phyloP scores from a whole-genome alignment of 2,329 filamentous ascomycete genomes.

The Colletotrichum aenigma region DNA sequence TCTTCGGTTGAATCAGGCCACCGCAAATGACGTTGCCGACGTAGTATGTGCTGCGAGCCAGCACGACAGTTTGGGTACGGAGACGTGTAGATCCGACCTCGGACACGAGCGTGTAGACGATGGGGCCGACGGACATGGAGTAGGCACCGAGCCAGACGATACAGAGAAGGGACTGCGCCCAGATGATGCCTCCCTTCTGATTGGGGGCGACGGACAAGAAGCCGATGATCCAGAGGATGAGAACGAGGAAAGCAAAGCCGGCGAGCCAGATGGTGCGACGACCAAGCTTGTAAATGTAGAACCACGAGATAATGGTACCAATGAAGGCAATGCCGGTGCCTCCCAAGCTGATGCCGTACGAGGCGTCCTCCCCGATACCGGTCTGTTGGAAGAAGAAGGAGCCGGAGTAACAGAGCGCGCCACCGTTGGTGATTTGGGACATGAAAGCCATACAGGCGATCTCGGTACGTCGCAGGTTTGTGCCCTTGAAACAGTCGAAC shows the following conservation, averaged over 20 bases:
- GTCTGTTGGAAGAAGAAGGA: slow-evolving; percentile 53
- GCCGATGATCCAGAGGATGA: slow-evolving; percentile 47
- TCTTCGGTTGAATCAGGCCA: slow-evolving; percentile 40
- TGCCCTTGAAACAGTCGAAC: slow-evolving; percentile 51
- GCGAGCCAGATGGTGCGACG: slow-evolving; percentile 46
- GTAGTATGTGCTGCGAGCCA: slow-evolving; percentile 46
- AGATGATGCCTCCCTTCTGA: slow-evolving; percentile 37
- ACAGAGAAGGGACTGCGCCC: slow-evolving; percentile 44
- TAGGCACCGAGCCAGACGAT: slow-evolving; percentile 50
- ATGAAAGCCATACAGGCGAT: slow-evolving; percentile 46
- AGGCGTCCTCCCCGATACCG: slow-evolving; percentile 38
- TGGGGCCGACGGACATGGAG: slow-evolving; percentile 47
- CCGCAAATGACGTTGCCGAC: slow-evolving; percentile 44
- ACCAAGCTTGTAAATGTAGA: slow-evolving; percentile 45
- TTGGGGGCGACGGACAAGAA: slow-evolving; percentile 41
- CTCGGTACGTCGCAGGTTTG: slow-evolving; percentile 49
- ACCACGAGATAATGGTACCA: slow-evolving; percentile 47
- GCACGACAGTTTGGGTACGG: slow-evolving; percentile 49
- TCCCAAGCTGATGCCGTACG: slow-evolving; percentile 46
- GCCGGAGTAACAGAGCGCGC: slow-evolving; percentile 43
- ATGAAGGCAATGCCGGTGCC: slow-evolving; percentile 47
- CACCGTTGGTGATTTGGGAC: slow-evolving; percentile 46
- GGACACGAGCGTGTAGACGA: slow-evolving; percentile 48
- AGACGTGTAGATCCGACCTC: slow-evolving; percentile 50
- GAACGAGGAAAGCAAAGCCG: slow-evolving; percentile 40